Evolutionary conservation across 1,139 yeast genomes (phyloP).

Genomic region (Suhomyces chickasaworum): DNA sequence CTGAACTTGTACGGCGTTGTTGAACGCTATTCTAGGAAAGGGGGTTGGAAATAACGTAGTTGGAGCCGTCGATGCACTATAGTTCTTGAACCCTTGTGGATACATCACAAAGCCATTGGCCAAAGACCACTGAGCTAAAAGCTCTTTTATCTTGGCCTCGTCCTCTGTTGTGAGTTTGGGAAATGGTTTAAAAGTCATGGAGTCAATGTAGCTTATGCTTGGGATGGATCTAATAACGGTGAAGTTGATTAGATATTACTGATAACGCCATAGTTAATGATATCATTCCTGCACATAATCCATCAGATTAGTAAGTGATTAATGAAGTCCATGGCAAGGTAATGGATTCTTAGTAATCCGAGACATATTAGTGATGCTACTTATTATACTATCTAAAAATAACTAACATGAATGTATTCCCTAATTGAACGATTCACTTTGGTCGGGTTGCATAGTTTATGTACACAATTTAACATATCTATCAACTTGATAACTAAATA

Average conservation of each 20-base stretch:
- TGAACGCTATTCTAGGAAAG: constrained; percentile 67
- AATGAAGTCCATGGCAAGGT: not conserved
- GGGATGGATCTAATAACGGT: not conserved
- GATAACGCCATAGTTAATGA: constrained; percentile 11
- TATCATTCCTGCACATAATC: not conserved
- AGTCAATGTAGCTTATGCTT: not conserved
- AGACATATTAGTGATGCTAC: not conserved
- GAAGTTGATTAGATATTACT: constrained; percentile 5
- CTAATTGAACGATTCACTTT: too few species aligned
- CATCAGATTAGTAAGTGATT: not conserved
- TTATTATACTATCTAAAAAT: too few species aligned
- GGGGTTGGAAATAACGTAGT: constrained; percentile 91
- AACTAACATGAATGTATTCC: too few species aligned
- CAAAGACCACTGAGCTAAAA: constrained; percentile 73
- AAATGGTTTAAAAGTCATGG: constrained; percentile 23
- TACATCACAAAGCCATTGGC: constrained; percentile 80
- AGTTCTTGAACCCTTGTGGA: constrained; percentile 54
- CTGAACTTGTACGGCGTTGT: constrained; percentile 70
- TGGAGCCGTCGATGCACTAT: constrained; percentile 71
- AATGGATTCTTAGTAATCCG: too few species aligned
- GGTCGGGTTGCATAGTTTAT: too few species aligned
- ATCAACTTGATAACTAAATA: too few species aligned
- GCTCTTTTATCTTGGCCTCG: constrained; percentile 35
- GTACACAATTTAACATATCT: too few species aligned
- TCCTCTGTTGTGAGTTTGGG: constrained; percentile 36